A percentile compares a stretch with the other conserved stretches of the same genome.
phyloP scores from a whole-genome alignment of 768 basidiomycete species.

The Rhodosporidiobolus sp. region DNA sequence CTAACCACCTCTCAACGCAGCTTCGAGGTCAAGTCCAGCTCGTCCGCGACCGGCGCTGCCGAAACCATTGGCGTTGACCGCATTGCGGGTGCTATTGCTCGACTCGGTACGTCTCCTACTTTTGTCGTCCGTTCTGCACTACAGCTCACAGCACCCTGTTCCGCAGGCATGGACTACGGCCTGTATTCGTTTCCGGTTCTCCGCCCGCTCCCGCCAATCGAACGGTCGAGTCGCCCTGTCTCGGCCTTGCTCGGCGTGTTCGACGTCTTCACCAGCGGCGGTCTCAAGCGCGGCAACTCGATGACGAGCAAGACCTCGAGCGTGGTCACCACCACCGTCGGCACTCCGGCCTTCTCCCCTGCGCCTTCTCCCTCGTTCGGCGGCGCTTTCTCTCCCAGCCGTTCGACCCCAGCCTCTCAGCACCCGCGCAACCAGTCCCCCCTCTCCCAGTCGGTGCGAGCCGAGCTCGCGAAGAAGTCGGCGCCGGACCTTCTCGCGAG shows the following conservation, averaged over 20 bases:
- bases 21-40: constrained; percentile 16
- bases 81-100: constrained; percentile 22
- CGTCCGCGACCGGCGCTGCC: not conserved
- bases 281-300: constrained; percentile 30
- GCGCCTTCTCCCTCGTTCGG: not conserved
- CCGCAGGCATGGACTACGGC: constrained; percentile 7
- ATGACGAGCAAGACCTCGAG: constrained; percentile 28
- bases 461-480: constrained; percentile 16
- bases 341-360: constrained; percentile 1
- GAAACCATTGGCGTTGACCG: constrained; percentile 27
- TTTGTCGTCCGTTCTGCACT: not conserved
- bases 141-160: not conserved
- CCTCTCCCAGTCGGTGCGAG: not conserved
- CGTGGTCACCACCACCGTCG: constrained; percentile 24
- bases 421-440: not conserved
- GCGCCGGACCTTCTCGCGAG: constrained; percentile 17
- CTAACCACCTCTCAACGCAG: not conserved
- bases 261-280: constrained; percentile 24
- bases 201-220: not conserved
- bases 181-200: constrained; percentile 12
- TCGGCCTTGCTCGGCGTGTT: constrained; percentile 22
- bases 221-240: constrained; percentile 2
- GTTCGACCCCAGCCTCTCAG: not conserved
- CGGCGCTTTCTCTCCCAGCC: not conserved
- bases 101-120: constrained; percentile 9